phyloP scores from a whole-genome alignment of 192 early-diverging fungal species.

The Gonapodya prolifera region DNA sequence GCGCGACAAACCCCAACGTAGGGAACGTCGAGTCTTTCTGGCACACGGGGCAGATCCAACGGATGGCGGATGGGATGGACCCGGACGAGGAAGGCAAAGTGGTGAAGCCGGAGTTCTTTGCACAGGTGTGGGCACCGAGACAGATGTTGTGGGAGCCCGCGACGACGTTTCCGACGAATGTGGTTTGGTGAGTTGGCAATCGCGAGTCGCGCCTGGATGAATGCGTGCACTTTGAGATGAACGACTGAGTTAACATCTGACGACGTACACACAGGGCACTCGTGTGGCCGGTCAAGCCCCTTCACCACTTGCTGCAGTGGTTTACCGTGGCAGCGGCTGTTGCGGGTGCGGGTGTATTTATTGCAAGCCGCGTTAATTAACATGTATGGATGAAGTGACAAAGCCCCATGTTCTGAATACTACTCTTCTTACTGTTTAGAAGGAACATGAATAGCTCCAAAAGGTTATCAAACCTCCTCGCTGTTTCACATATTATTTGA shows the following conservation, averaged over 20 bases:
- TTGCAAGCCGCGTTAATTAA: too few species aligned
- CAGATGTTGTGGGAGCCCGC: neutral
- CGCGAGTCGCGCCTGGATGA: neutral
- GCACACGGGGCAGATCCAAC: slow-evolving; percentile 1
- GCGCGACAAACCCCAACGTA: neutral
- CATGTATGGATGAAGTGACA: too few species aligned
- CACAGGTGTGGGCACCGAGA: neutral
- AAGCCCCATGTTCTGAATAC: too few species aligned
- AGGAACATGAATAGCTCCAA: too few species aligned
- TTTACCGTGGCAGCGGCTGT: neutral
- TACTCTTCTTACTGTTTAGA: too few species aligned
- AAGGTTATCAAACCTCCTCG: too few species aligned
- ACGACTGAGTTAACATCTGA: too few species aligned
- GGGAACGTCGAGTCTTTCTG: neutral
- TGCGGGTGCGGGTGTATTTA: too few species aligned
- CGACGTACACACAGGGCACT: neutral
- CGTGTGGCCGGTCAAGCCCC: neutral
- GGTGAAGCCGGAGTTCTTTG: neutral
- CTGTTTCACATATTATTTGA: too few species aligned
- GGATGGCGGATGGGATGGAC: slow-evolving; percentile 3
- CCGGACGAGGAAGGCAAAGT: neutral
- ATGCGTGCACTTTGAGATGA: neutral
- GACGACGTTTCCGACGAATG: neutral
- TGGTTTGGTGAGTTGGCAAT: neutral
- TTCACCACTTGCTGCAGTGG: neutral